Conservation (phyloP, 2,329 filamentous ascomycete species). For the Ophiostoma sp. region DNA sequence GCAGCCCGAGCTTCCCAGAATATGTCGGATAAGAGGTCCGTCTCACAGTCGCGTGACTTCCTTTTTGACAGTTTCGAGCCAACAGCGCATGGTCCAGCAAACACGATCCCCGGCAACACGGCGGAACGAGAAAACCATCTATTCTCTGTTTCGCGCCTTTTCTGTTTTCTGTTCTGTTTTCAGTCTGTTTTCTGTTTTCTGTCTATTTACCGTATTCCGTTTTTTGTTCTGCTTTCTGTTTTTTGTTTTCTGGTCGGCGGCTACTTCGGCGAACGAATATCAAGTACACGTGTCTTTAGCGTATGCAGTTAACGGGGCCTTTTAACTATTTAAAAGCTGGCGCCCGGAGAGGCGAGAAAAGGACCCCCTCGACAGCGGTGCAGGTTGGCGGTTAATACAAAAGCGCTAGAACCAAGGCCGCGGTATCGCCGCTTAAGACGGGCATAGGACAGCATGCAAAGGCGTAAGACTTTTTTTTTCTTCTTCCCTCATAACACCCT, state of each 20-base stretch:
- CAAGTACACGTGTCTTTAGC: neutral
- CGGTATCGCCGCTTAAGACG: neutral
- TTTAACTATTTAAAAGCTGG: neutral
- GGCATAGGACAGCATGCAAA: neutral
- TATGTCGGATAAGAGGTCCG: no score
- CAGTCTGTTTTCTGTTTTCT: neutral
- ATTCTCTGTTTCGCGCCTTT: neutral
- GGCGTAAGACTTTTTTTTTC: neutral
- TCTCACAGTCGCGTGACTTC: no score
- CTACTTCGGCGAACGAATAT: neutral
- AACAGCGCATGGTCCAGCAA: no score
- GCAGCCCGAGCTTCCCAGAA: no score
- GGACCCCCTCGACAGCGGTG: neutral
- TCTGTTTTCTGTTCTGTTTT: neutral
- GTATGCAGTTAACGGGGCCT: neutral
- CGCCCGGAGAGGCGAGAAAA: neutral
- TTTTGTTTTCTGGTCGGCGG: neutral
- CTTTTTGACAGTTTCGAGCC: no score
- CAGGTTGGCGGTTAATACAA: neutral
- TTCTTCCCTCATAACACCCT: neutral
- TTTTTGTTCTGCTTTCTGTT: neutral
- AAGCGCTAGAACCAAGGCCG: constrained; percentile 1
- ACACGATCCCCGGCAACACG: no score
- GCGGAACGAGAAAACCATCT: no score
- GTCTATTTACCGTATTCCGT: neutral